Conservation (phyloP, 768 basidiomycete genomes). For the Nevesoporus exiguus region DNA sequence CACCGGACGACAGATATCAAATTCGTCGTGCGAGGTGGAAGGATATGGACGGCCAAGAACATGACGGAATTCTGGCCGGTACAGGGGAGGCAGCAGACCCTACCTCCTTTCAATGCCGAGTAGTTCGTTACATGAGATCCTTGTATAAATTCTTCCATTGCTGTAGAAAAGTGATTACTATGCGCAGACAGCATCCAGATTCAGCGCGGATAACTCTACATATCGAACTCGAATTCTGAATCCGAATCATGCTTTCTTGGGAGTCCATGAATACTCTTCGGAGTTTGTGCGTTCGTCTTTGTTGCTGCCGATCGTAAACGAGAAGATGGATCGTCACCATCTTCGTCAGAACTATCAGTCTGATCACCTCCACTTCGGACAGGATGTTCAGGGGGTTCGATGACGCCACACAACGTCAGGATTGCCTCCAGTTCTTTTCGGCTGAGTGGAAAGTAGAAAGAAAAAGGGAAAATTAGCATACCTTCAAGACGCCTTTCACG, state of each 20-base stretch:
- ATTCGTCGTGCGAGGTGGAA: conserved; percentile 63
- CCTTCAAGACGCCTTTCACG: conserved; percentile 75
- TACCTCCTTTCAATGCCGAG: conserved; percentile 58
- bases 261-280: conserved; percentile 54
- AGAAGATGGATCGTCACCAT: conserved; percentile 48
- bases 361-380: conserved; percentile 31
- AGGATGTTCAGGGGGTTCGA: conserved; percentile 55
- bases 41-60: conserved; percentile 62
- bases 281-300: conserved; percentile 46
- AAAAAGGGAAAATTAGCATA: conserved; percentile 30
- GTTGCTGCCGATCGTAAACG: conserved; percentile 56
- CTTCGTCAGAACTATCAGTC: conserved; percentile 43
- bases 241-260: conserved; percentile 66
- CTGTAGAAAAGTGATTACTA: background rate
- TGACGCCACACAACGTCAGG: conserved; percentile 59
- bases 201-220: conserved; percentile 35
- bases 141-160: background rate
- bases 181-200: background rate
- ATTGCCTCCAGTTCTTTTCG: conserved; percentile 66
- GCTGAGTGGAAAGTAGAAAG: background rate
- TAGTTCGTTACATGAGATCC: conserved; percentile 16
- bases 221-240: conserved; percentile 73
- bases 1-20: conserved; percentile 46
- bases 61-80: conserved; percentile 75
- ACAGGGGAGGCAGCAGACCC: conserved; percentile 48